phyloP scores from a whole-genome alignment of 2,329 filamentous ascomycete genomes.

The Chaetomium olivaceum region DNA sequence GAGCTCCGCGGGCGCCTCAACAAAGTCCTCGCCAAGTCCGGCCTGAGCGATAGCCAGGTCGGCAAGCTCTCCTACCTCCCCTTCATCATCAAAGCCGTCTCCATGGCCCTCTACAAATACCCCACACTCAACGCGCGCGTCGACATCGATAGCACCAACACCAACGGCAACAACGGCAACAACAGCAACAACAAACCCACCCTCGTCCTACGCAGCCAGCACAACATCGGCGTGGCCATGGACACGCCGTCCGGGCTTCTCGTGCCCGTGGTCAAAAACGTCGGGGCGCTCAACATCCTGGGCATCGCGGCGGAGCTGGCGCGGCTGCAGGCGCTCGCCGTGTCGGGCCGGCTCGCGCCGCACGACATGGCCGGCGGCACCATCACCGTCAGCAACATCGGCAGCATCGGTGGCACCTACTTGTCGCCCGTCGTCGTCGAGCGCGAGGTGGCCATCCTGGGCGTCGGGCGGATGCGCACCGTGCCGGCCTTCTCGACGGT shows the following conservation, averaged over 20 bases:
- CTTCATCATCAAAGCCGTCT: slow-evolving; percentile 95
- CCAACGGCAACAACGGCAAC: slow-evolving; percentile 39
- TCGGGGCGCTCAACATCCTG: slow-evolving; percentile 72
- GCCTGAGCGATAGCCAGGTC: slow-evolving; percentile 50
- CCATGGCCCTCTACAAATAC: slow-evolving; percentile 76
- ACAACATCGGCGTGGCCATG: slow-evolving; percentile 96
- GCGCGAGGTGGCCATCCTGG: slow-evolving; percentile 87
- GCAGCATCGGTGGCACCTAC: slow-evolving; percentile 89
- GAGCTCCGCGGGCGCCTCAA: slow-evolving; percentile 75
- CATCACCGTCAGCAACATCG: slow-evolving; percentile 95
- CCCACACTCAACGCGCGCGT: slow-evolving; percentile 87
- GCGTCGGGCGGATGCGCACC: slow-evolving; percentile 76
- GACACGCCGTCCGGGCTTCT: slow-evolving; percentile 86
- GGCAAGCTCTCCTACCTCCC: slow-evolving; percentile 84
- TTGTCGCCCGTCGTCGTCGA: slow-evolving; percentile 89
- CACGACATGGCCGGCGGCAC: slow-evolving; percentile 82
- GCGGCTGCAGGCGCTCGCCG: slow-evolving; percentile 71
- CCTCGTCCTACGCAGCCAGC: slow-evolving; percentile 75
- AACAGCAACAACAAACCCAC: slow-evolving; percentile 59
- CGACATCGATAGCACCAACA: slow-evolving; percentile 51
- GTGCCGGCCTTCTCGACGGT: slow-evolving; percentile 71
- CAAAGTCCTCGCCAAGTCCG: slow-evolving; percentile 50
- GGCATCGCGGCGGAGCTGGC: slow-evolving; percentile 75
- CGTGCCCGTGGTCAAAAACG: slow-evolving; percentile 88
- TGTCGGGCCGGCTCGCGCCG: slow-evolving; percentile 70